These are phyloP conservation scores for Saturnispora zaruensis DNA, from an alignment of 805 yeast genomes.

Conservation along the genomic window DNA sequence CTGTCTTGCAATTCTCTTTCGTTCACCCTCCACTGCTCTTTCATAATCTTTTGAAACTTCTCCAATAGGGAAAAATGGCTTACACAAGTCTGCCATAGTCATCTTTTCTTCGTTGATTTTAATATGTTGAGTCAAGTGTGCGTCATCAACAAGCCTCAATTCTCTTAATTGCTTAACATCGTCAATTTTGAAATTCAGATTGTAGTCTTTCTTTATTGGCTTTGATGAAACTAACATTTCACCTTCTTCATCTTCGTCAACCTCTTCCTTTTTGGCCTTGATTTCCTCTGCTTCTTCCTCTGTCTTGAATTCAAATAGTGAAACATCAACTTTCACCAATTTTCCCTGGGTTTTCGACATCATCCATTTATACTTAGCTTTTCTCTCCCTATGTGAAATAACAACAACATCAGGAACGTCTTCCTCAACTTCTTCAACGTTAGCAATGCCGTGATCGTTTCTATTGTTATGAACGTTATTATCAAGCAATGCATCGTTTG, in stretches of 20 bases:
- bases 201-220: slow-evolving; percentile 9
- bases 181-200: slow-evolving; percentile 11
- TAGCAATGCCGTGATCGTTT: neutral
- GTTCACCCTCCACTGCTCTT: slow-evolving; percentile 45
- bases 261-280: slow-evolving; percentile 6
- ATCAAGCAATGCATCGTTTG: neutral
- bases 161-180: slow-evolving; percentile 22
- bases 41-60: slow-evolving; percentile 49
- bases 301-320: slow-evolving; percentile 2
- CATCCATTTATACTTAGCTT: slow-evolving; percentile 10
- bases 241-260: slow-evolving; percentile 10
- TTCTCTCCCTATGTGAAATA: slow-evolving; percentile 4
- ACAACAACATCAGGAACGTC: slow-evolving; percentile 8
- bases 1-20: slow-evolving; percentile 15
- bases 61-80: slow-evolving; percentile 60
- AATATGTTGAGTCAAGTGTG: slow-evolving; percentile 34
- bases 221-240: neutral
- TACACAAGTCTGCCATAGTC: slow-evolving; percentile 65
- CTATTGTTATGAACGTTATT: too few relatives aligned
- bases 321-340: slow-evolving; percentile 6
- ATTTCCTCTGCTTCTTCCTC: slow-evolving; percentile 2
- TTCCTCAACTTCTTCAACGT: neutral
- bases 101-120: slow-evolving; percentile 44
- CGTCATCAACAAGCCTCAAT: slow-evolving; percentile 32
- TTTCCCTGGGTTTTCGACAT: slow-evolving; percentile 6